phyloP scores from a whole-genome alignment of 306 rosid genomes.

The Luffa aegyptiaca region DNA sequence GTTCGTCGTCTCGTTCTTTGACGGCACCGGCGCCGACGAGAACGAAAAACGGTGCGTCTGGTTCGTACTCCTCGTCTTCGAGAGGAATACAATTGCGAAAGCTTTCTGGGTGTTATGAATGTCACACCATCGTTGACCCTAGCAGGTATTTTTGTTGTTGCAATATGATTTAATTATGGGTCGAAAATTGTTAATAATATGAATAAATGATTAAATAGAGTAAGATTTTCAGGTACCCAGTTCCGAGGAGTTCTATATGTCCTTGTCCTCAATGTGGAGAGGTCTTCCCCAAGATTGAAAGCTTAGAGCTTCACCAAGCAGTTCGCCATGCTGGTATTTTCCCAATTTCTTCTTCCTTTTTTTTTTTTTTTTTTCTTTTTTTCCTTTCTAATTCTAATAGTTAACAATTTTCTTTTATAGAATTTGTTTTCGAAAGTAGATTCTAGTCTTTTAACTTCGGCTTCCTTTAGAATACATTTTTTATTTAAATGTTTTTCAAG shows the following conservation, averaged over 20 bases:
- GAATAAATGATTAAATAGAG: too few relatives aligned
- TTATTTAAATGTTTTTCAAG: too few relatives aligned
- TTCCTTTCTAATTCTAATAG: neutral
- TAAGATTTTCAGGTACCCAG: slow-evolving; percentile 41
- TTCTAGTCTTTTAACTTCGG: too few relatives aligned
- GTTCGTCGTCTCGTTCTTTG: slow-evolving; percentile 25
- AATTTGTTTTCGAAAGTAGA: too few relatives aligned
- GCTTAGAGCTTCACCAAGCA: slow-evolving; percentile 85
- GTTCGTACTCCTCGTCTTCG: slow-evolving; percentile 30
- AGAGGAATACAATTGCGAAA: slow-evolving; percentile 89
- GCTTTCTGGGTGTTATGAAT: slow-evolving; percentile 92
- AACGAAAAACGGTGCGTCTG: slow-evolving; percentile 34
- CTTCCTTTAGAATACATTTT: too few relatives aligned
- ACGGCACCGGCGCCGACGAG: slow-evolving; percentile 16
- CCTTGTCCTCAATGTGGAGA: slow-evolving; percentile 92
- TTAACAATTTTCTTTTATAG: neutral
- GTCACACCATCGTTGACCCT: slow-evolving; percentile 90
- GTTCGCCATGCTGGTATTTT: slow-evolving; percentile 85
- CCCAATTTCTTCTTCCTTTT: neutral
- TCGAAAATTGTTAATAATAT: too few relatives aligned
- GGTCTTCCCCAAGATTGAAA: slow-evolving; percentile 74
- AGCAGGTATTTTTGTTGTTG: slow-evolving; percentile 35
- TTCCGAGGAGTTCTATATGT: slow-evolving; percentile 60
- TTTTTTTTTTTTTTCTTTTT: neutral
- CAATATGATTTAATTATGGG: too few relatives aligned